Percentiles rank a stretch among this genome's conserved stretches.
Conservation (phyloP, 139 green algal species). For the Ettlia oleoabundans region DNA sequence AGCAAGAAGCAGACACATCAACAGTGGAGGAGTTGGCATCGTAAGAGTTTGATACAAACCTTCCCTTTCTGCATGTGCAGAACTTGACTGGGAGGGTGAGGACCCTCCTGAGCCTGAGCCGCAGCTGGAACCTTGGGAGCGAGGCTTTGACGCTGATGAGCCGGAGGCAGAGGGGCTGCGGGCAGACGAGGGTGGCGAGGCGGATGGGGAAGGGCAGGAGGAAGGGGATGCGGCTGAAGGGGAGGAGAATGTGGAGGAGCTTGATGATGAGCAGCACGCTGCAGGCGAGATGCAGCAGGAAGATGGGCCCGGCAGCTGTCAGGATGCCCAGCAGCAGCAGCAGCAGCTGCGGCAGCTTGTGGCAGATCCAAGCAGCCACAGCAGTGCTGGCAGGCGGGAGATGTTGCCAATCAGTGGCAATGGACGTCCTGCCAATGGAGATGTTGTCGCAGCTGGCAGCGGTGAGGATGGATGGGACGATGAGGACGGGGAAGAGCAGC, state of each 20-base stretch:
- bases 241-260: neutral
- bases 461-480: neutral
- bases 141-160: neutral
- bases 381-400: too few species aligned
- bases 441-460: neutral
- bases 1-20: neutral
- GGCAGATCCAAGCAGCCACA: too few species aligned
- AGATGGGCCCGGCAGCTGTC: neutral
- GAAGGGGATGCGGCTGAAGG: neutral
- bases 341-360: too few species aligned
- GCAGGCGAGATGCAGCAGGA: neutral
- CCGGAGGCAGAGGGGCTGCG: neutral
- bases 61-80: neutral
- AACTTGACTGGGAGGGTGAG: neutral
- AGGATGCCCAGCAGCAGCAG: neutral
- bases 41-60: too few species aligned
- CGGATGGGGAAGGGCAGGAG: neutral
- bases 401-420: too few species aligned
- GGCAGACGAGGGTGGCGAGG: neutral
- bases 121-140: conserved; percentile 12
- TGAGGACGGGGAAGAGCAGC: neutral
- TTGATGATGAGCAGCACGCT: neutral
- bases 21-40: too few species aligned
- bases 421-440: too few species aligned
- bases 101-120: neutral